phyloP scores from a whole-genome alignment of 2,329 filamentous ascomycete species.

The Eutypella sp. region DNA sequence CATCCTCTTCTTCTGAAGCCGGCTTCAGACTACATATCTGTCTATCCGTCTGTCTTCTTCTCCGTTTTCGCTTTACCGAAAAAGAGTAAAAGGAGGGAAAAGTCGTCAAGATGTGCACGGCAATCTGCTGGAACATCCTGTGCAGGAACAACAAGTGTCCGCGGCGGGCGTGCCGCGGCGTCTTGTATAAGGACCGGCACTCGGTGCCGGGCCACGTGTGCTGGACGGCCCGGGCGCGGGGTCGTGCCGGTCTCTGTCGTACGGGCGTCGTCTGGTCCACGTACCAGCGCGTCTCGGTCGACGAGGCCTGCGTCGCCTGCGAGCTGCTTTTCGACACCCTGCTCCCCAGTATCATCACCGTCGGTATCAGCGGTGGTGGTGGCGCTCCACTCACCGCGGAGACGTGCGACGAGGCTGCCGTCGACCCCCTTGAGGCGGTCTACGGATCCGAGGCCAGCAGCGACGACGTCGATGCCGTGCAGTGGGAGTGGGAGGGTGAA shows the following conservation, averaged over 20 bases:
- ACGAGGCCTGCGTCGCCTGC: constrained; percentile 17
- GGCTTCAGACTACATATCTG: background rate
- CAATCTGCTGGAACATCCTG: constrained; percentile 6
- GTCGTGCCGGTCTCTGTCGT: constrained; percentile 13
- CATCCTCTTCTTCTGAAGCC: background rate
- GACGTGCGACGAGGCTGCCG: constrained; percentile 6
- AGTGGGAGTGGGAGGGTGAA: background rate
- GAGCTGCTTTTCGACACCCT: constrained; percentile 12
- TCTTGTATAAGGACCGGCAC: constrained; percentile 7
- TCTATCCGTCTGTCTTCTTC: background rate
- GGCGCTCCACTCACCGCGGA: constrained; percentile 5
- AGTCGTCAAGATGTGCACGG: constrained; percentile 18
- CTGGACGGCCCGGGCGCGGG: constrained; percentile 5
- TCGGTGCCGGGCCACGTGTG: constrained; percentile 15
- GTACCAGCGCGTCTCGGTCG: constrained; percentile 6
- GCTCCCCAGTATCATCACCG: background rate
- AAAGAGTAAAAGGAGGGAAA: background rate
- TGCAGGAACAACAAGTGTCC: constrained; percentile 8
- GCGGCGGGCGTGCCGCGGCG: constrained; percentile 9
- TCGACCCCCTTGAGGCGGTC: constrained; percentile 2
- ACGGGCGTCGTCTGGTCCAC: constrained; percentile 13
- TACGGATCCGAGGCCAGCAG: background rate
- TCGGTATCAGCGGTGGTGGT: background rate
- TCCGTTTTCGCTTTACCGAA: background rate
- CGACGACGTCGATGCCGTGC: background rate